Base-by-base conservation (phyloP, 2,329 filamentous ascomycete genomes). In the Claviceps citrina region DNA sequence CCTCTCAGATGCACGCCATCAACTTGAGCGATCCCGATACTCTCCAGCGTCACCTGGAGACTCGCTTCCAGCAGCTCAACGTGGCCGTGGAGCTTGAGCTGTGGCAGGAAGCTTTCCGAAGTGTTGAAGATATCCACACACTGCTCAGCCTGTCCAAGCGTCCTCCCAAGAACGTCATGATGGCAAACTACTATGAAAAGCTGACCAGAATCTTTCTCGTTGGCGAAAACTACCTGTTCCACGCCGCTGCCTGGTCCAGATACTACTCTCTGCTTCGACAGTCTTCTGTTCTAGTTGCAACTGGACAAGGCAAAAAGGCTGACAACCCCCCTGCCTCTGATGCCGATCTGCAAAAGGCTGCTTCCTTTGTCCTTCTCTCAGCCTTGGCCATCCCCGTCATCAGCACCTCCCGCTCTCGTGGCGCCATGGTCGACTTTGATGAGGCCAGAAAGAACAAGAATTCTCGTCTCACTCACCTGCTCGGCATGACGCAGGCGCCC, bases 181-280 rank as follows among this genome's bases (percentile, higher is more conserved):
- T 98, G 91, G 91, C 91, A 66, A 98, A 96, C 70, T 98, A 98
- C 73, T 98, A 96, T 65, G 91, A 98, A 73, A 96, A 96, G 69
- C 78, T 98, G 43, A 95, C 91, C 31, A 79, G 87, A 48, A 98
- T 98, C 61, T 98, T 98, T 73, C 76, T 98, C 47, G 91, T 96
- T 50, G 93, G 89, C 62, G 91, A 96, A 67, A 98, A 98, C 71
- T 96, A 96, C 61, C 78, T 98, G 34, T 98, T 98, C 78, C 91
- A 98, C 59, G 91, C 91, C 51, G 91, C 91, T 40, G 86, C 91
- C 46, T 98, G 86, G 85, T 93, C 86, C 52, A 76, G 89, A 54
- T 96, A 95, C 70, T 96, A 94, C 72, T 93, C 86, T 59, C 78
- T 98, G 26, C 79, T 98, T 47, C 86, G 87, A 55, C 83, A 93